Percentiles rank a stretch among this genome's conserved stretches.
Conservation (phyloP, 2,329 filamentous ascomycete species). For the Fusarium sp. region DNA sequence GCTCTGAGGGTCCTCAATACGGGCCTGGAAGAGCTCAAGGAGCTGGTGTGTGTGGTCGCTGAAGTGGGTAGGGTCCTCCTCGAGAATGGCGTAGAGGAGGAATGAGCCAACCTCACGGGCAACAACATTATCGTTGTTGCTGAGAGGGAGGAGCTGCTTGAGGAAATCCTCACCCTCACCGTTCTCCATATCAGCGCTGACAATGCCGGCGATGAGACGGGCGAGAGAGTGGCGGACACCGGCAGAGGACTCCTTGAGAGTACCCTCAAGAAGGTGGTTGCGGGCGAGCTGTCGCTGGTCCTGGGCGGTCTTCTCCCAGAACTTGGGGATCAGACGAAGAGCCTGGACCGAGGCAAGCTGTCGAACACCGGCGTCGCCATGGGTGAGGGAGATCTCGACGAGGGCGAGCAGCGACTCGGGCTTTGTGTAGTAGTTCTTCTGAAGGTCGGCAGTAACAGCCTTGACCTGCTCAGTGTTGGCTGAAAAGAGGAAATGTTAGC, state of each 20-base stretch:
- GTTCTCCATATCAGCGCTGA: conserved; percentile 80
- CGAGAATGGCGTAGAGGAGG: conserved; percentile 92
- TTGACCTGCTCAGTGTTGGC: conserved; percentile 93
- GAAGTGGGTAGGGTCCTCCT: conserved; percentile 88
- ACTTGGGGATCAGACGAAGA: conserved; percentile 84
- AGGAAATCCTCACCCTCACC: conserved; percentile 89
- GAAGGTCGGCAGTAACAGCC: conserved; percentile 88
- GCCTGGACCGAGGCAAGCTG: conserved; percentile 95
- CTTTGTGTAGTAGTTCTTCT: conserved; percentile 93
- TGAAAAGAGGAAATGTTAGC: conserved; percentile 56
- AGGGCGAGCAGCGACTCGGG: conserved; percentile 88
- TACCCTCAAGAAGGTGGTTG: conserved; percentile 85
- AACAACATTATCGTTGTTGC: conserved; percentile 79
- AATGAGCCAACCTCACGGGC: conserved; percentile 94
- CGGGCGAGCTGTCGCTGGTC: conserved; percentile 86
- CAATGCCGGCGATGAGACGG: conserved; percentile 89
- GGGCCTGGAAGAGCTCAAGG: conserved; percentile 86
- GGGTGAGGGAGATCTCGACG: conserved; percentile 88
- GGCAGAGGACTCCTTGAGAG: conserved; percentile 82
- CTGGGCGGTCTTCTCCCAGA: conserved; percentile 82
- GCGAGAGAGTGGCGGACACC: conserved; percentile 89
- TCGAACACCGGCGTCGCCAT: conserved; percentile 79
- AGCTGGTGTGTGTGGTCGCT: conserved; percentile 84
- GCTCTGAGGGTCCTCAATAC: conserved; percentile 91
- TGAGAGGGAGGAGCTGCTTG: conserved; percentile 82